These are phyloP conservation scores for Priceomyces fermenticarens DNA, from an alignment of 805 yeast genomes.

Conservation along the genomic window DNA sequence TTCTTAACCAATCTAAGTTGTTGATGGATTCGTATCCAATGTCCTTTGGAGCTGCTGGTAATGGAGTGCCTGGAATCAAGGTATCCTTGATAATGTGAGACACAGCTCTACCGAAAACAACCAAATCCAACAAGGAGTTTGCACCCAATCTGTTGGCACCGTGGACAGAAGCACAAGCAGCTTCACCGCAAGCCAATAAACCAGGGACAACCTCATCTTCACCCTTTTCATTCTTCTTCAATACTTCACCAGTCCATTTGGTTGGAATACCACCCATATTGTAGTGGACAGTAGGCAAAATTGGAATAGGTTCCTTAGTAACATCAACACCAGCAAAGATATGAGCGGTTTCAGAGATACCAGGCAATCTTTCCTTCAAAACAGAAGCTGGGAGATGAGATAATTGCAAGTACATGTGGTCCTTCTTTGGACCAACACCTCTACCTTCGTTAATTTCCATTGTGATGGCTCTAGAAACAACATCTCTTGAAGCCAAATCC, in stretches of 20 bases:
- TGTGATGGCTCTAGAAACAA: constrained; percentile 96
- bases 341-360: constrained; percentile 97
- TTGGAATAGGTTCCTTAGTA: constrained; percentile 98
- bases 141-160: constrained; percentile 99
- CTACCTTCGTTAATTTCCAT: constrained; percentile 98
- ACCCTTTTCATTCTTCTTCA: constrained; percentile 80
- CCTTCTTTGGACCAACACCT: constrained; percentile 96
- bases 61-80: constrained; percentile 86
- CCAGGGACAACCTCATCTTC: constrained; percentile 92
- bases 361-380: constrained; percentile 93
- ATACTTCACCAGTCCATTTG: constrained; percentile 92
- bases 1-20: constrained; percentile 85
- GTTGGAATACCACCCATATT: constrained; percentile 99
- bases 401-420: constrained; percentile 92
- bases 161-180: constrained; percentile 98
- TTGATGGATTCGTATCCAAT: constrained; percentile 87
- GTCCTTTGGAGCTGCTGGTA: constrained; percentile 77
- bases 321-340: constrained; percentile 99
- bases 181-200: constrained; percentile 96
- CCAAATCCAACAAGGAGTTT: constrained; percentile 92
- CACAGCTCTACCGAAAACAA: constrained; percentile 98
- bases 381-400: constrained; percentile 92
- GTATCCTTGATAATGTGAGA: constrained; percentile 85
- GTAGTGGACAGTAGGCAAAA: constrained; percentile 96
- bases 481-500: constrained; percentile 98